These are phyloP conservation scores for Podospora sp. DNA, from an alignment of 495 filamentous ascomycete species.

Conservation along the genomic window DNA sequence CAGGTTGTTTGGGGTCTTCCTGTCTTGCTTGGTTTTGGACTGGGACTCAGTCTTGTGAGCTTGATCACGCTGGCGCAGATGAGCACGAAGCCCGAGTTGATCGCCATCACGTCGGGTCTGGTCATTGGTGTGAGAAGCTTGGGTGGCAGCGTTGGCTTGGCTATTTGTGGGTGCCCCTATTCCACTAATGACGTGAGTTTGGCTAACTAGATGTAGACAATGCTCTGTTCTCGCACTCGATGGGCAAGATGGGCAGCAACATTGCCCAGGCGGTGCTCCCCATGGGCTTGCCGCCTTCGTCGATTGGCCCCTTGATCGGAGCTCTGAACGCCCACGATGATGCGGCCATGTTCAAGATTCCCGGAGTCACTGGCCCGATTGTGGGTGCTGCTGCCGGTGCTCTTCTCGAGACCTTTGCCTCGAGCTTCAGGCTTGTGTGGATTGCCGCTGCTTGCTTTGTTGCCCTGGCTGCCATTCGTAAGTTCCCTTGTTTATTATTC, in stretches of 20 bases:
- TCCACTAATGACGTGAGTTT: neutral
- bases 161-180: slow-evolving; percentile 28
- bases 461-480: slow-evolving; percentile 29
- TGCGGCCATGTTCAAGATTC: slow-evolving; percentile 23
- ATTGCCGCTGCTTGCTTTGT: slow-evolving; percentile 33
- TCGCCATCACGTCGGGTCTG: slow-evolving; percentile 36
- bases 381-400: slow-evolving; percentile 28
- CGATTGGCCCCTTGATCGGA: slow-evolving; percentile 26
- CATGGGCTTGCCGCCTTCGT: slow-evolving; percentile 25
- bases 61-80: slow-evolving; percentile 40
- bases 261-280: slow-evolving; percentile 31
- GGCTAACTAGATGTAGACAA: slow-evolving; percentile 27
- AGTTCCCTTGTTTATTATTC: neutral
- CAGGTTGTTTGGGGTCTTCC: slow-evolving; percentile 35
- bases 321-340: slow-evolving; percentile 24
- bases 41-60: slow-evolving; percentile 32
- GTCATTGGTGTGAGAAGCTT: slow-evolving; percentile 38
- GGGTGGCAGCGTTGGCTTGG: slow-evolving; percentile 38
- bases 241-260: slow-evolving; percentile 28
- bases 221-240: slow-evolving; percentile 26
- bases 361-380: slow-evolving; percentile 32
- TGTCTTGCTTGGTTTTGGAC: slow-evolving; percentile 33
- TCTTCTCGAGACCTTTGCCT: slow-evolving; percentile 28
- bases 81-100: slow-evolving; percentile 36
- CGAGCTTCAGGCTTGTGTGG: slow-evolving; percentile 35